phyloP scores from a whole-genome alignment of 306 rosid genomes.

The Dryas drummondii region DNA sequence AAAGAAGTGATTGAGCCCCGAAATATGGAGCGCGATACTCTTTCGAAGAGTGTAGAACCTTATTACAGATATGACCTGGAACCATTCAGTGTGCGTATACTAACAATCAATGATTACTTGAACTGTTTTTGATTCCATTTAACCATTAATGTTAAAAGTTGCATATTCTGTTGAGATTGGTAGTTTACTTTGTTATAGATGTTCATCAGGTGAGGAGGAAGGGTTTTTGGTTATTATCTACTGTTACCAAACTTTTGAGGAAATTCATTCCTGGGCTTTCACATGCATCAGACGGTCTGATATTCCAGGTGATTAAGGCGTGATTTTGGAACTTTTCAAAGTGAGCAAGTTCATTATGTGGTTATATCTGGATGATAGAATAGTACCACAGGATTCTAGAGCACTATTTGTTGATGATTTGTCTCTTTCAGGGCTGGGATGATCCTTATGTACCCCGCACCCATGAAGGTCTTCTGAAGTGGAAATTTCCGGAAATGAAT shows the following conservation, averaged over 20 bases:
- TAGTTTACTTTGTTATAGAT: conserved; percentile 24
- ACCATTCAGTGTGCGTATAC: conserved; percentile 74
- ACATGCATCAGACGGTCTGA: conserved; percentile 90
- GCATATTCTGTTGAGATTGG: conserved; percentile 6
- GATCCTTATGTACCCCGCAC: conserved; percentile 93
- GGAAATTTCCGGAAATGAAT: conserved; percentile 85
- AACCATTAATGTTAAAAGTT: neutral
- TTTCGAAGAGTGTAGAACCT: conserved; percentile 53
- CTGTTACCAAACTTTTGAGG: conserved; percentile 71
- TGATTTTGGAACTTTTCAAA: neutral
- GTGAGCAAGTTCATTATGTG: neutral
- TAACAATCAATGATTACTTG: conserved; percentile 7
- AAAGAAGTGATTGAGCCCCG: conserved; percentile 96
- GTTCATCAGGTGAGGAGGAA: conserved; percentile 85
- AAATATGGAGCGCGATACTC: conserved; percentile 63
- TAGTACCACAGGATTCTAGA: neutral
- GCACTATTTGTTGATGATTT: neutral
- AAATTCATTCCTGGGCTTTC: conserved; percentile 92
- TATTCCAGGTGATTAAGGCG: conserved; percentile 69
- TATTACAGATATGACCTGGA: conserved; percentile 90
- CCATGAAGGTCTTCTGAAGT: conserved; percentile 92
- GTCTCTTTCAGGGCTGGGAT: conserved; percentile 71
- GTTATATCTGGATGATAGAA: neutral
- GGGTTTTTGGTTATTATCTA: conserved; percentile 91
- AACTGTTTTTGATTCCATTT: neutral